Percentiles rank a stretch among this genome's conserved stretches.
These are phyloP conservation scores for Claviceps sp. DNA, from an alignment of 2,329 filamentous ascomycete species.

Conservation along the genomic window DNA sequence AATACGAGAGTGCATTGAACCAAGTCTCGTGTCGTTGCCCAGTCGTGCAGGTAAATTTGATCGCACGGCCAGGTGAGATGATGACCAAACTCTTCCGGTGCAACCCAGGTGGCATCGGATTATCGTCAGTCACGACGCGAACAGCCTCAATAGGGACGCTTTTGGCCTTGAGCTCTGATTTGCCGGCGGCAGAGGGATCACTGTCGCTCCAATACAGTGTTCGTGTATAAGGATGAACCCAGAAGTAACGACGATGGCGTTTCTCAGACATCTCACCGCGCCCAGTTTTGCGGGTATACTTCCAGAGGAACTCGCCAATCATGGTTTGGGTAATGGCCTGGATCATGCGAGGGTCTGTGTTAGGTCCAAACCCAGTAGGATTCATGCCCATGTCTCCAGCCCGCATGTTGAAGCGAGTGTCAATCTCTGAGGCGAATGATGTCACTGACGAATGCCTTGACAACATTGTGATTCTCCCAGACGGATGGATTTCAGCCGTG, in stretches of 20 bases:
- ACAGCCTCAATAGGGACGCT: conserved; percentile 90
- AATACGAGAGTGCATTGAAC: conserved; percentile 93
- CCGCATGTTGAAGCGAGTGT: conserved; percentile 72
- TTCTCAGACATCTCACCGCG: conserved; percentile 79
- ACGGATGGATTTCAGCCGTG: conserved; percentile 33
- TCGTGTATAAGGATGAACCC: conserved; percentile 95
- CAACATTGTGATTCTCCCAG: conserved; percentile 23
- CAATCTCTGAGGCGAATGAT: conserved; percentile 89
- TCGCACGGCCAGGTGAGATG: conserved; percentile 71
- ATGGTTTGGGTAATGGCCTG: conserved; percentile 98
- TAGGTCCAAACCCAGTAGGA: conserved; percentile 47
- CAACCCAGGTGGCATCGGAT: conserved; percentile 85
- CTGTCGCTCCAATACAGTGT: conserved; percentile 94
- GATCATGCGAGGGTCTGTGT: conserved; percentile 93
- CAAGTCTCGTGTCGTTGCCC: conserved; percentile 93
- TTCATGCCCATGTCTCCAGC: conserved; percentile 42
- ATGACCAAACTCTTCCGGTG: conserved; percentile 90
- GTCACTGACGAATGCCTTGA: conserved; percentile 67
- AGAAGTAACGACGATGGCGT: conserved; percentile 91
- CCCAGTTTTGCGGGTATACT: conserved; percentile 93
- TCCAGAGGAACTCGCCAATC: conserved; percentile 98
- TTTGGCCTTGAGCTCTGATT: conserved; percentile 65
- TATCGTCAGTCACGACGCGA: conserved; percentile 83
- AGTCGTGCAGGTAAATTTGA: conserved; percentile 92
- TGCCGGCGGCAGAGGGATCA: conserved; percentile 70